Percentiles rank a stretch among this genome's conserved stretches.
Conservation (phyloP, 768 basidiomycete genomes). For the Trametes maxima region DNA sequence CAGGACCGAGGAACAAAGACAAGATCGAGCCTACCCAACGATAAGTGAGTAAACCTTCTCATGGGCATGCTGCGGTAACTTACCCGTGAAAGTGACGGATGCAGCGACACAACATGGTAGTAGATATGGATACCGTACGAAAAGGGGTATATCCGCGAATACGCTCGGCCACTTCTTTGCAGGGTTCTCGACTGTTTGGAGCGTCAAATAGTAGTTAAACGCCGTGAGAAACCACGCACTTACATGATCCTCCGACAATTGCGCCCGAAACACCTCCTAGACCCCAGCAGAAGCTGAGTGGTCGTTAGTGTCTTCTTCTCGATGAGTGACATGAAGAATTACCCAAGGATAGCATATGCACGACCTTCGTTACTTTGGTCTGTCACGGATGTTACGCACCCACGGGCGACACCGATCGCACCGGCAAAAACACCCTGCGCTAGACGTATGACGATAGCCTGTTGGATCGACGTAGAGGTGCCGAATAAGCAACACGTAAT, state of each 20-base stretch:
- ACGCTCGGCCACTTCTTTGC: conserved; percentile 82
- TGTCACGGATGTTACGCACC: conserved; percentile 83
- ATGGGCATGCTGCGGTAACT: conserved; percentile 12
- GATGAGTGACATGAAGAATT: conserved; percentile 19
- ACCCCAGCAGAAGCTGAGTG: conserved; percentile 86
- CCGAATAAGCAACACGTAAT: conserved; percentile 78
- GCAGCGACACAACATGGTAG: conserved; percentile 84
- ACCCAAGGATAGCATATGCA: conserved; percentile 94
- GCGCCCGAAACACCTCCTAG: conserved; percentile 93
- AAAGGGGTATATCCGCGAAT: conserved; percentile 67
- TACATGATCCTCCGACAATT: conserved; percentile 82
- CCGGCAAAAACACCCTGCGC: conserved; percentile 93
- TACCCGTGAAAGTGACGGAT: conserved; percentile 71
- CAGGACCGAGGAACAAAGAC: conserved; percentile 84
- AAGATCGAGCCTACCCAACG: conserved; percentile 75
- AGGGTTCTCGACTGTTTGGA: conserved; percentile 70
- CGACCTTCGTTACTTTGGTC: conserved; percentile 91
- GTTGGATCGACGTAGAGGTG: conserved; percentile 69
- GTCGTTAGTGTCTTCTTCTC: background rate
- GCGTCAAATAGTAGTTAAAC: conserved; percentile 23
- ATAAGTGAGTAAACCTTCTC: too few relatives aligned
- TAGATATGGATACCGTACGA: conserved; percentile 86
- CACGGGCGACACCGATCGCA: conserved; percentile 92
- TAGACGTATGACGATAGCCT: conserved; percentile 85
- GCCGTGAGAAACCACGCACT: conserved; percentile 34